Percentiles rank a stretch among this genome's conserved stretches.
phyloP scores from a whole-genome alignment of 352 stramenopile genomes.

The Phytophthora vignae region DNA sequence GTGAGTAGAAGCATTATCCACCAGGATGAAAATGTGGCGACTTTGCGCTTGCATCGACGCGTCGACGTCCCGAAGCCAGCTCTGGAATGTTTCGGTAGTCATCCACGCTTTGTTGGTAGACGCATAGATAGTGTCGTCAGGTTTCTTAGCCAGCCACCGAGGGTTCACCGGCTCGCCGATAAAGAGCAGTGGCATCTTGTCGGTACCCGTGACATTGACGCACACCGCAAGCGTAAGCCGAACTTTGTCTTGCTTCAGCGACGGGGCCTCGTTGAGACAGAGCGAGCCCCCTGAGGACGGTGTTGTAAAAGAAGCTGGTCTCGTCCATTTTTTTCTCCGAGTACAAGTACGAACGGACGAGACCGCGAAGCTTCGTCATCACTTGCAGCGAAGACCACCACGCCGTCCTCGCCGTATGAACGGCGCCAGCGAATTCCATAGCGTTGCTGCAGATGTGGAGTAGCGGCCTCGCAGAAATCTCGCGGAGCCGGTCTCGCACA shows the following conservation, averaged over 20 bases:
- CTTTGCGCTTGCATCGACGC: too few relatives aligned
- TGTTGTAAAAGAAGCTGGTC: constrained; percentile 8
- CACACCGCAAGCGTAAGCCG: not conserved
- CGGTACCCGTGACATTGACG: not conserved
- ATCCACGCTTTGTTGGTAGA: constrained; percentile 1
- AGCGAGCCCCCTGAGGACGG: constrained; percentile 1
- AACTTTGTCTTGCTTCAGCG: constrained; percentile 9
- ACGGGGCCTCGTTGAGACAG: not conserved
- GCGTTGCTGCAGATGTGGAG: not conserved
- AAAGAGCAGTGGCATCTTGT: not conserved
- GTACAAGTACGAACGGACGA: constrained; percentile 10
- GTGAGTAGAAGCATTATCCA: too few relatives aligned
- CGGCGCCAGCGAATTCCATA: constrained; percentile 3
- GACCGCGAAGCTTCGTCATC: not conserved
- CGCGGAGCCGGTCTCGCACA: too few relatives aligned
- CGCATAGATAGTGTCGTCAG: not conserved
- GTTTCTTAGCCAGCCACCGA: not conserved
- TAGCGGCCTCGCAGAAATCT: too few relatives aligned
- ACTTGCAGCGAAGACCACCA: too few relatives aligned
- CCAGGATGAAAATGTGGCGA: too few relatives aligned
- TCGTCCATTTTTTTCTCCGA: constrained; percentile 1
- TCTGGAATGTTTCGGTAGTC: not conserved
- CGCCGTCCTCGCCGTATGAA: too few relatives aligned
- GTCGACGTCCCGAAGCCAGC: constrained; percentile 2
- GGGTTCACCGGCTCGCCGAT: not conserved